A percentile compares a stretch with the other conserved stretches of the same genome.
phyloP scores from a whole-genome alignment of 2,329 filamentous ascomycete species.

The Fusarium sp. region DNA sequence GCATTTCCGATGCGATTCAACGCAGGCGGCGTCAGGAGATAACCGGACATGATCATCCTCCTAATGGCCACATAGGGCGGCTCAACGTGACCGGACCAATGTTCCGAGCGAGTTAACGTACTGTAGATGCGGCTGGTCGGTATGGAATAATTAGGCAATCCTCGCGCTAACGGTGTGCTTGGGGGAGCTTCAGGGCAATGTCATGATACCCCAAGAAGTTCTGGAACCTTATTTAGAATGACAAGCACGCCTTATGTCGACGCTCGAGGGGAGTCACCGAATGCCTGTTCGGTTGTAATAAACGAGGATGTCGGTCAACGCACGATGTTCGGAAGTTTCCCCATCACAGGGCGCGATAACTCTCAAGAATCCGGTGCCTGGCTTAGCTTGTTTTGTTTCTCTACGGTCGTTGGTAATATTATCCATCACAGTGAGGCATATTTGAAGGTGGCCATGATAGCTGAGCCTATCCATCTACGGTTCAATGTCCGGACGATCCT shows the following conservation, averaged over 20 bases:
- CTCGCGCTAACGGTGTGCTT: slow-evolving; percentile 2
- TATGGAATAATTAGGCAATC: background rate
- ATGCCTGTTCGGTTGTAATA: background rate
- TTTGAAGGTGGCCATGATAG: background rate
- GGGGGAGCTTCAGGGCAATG: slow-evolving; percentile 1
- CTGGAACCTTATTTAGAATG: slow-evolving; percentile 28
- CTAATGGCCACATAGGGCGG: slow-evolving; percentile 4
- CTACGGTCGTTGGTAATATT: too few species aligned
- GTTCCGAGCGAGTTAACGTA: slow-evolving; percentile 28
- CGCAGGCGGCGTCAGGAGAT: slow-evolving; percentile 26
- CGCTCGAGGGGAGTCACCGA: background rate
- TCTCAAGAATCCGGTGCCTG: background rate
- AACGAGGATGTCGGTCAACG: background rate
- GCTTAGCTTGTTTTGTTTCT: too few species aligned
- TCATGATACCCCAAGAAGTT: slow-evolving; percentile 17
- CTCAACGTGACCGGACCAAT: slow-evolving; percentile 14
- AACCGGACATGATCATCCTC: slow-evolving; percentile 24
- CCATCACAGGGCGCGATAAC: background rate
- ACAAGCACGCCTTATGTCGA: slow-evolving; percentile 11
- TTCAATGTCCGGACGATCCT: background rate
- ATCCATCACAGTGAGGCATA: slow-evolving; percentile 25
- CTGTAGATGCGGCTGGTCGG: slow-evolving; percentile 12
- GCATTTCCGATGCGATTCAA: background rate
- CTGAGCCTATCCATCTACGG: slow-evolving; percentile 16
- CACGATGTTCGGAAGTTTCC: background rate